Conservation (phyloP, 1,284 basidiomycete species). For the Ustilago crameri region DNA sequence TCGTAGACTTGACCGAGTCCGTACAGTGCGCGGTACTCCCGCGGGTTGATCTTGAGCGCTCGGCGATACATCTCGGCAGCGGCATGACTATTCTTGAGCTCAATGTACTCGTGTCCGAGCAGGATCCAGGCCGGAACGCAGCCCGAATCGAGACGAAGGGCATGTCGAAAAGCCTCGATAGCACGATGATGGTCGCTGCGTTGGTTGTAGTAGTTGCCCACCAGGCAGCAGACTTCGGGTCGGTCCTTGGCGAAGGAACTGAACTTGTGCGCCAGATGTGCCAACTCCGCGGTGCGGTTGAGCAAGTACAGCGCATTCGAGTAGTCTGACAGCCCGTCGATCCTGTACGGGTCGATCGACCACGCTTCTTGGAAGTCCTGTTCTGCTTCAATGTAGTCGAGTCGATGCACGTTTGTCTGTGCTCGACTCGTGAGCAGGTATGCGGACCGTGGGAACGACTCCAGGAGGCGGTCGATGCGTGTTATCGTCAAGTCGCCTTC, state of each 20-base stretch:
- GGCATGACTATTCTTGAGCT: constrained; percentile 98
- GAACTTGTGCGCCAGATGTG: constrained; percentile 81
- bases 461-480: constrained; percentile 72
- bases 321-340: constrained; percentile 95
- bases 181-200: constrained; percentile 94
- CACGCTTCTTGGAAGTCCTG: constrained; percentile 60
- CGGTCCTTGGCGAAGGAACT: constrained; percentile 57
- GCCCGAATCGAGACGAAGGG: constrained; percentile 90
- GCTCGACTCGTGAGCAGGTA: constrained; percentile 76
- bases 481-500: constrained; percentile 46
- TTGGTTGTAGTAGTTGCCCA: constrained; percentile 96
- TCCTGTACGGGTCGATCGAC: constrained; percentile 82
- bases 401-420: constrained; percentile 51
- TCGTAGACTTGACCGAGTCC: constrained; percentile 98
- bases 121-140: constrained; percentile 98
- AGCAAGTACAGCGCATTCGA: constrained; percentile 97
- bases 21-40: constrained; percentile 93
- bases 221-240: constrained; percentile 84
- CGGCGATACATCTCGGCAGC: constrained; percentile 97
- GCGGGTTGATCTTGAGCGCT: constrained; percentile 93
- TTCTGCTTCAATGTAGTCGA: constrained; percentile 59
- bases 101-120: constrained; percentile 98
- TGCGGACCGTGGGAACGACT: constrained; percentile 83
- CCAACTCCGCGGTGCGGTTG: constrained; percentile 86
- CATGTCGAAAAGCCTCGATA: constrained; percentile 91